A percentile compares a stretch with the other conserved stretches of the same genome.
Conservation (phyloP, 768 basidiomycete species). For the Gelatoporia subvermispora region DNA sequence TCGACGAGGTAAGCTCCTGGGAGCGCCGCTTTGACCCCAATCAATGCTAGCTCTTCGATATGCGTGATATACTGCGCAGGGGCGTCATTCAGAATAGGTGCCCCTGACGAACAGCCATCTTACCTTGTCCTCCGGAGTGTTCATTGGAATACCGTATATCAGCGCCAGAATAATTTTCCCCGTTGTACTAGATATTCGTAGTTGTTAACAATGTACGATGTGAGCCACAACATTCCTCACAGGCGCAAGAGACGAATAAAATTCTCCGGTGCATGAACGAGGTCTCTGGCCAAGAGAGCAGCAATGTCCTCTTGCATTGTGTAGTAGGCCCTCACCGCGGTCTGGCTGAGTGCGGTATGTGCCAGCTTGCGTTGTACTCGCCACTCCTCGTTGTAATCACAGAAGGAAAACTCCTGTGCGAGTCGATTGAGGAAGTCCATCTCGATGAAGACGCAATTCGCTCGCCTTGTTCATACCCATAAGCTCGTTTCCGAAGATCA, state of each 20-base stretch:
- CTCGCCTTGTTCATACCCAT: constrained; percentile 21
- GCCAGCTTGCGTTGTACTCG: constrained; percentile 24
- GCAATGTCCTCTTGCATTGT: constrained; percentile 24
- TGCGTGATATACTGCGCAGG: constrained; percentile 35
- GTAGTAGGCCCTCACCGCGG: constrained; percentile 29
- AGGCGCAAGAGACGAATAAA: constrained; percentile 7
- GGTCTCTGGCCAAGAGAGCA: constrained; percentile 8
- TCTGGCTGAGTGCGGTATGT: constrained; percentile 24
- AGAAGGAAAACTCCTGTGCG: constrained; percentile 20
- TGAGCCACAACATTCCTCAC: neutral
- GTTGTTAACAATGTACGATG: neutral
- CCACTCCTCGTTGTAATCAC: constrained; percentile 20
- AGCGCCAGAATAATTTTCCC: constrained; percentile 6
- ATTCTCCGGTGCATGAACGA: constrained; percentile 3
- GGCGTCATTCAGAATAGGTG: neutral
- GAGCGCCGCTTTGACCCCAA: constrained; percentile 26
- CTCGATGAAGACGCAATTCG: no score
- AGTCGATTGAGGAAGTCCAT: neutral
- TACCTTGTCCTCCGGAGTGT: constrained; percentile 8
- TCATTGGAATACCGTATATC: constrained; percentile 4
- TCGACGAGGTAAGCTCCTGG: constrained; percentile 39
- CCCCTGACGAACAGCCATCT: neutral
- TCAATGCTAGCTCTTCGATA: constrained; percentile 32
- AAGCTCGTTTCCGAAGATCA: constrained; percentile 34
- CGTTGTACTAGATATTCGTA: constrained; percentile 1